Percentiles rank a stretch among this genome's conserved stretches.
These are phyloP conservation scores for Glaciozyma antarctica DNA, from an alignment of 768 basidiomycete genomes.

Conservation along the genomic window DNA sequence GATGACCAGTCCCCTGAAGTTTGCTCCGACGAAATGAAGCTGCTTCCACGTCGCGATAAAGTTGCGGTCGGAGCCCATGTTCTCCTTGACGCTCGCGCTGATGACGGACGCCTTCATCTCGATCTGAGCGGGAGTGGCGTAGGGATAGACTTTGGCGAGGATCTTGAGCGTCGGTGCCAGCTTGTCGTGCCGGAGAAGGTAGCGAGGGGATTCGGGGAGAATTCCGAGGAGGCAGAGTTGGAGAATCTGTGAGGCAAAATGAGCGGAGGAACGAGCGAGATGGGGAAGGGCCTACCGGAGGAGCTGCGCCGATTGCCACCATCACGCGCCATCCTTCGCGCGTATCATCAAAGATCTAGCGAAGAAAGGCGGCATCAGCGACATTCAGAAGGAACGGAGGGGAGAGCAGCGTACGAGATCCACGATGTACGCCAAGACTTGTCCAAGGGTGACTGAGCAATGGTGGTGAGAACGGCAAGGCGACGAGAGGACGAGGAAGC, in stretches of 20 bases:
- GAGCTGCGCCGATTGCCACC: constrained; percentile 58
- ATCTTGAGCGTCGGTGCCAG: constrained; percentile 49
- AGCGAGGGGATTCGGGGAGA: constrained; percentile 63
- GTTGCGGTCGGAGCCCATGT: constrained; percentile 53
- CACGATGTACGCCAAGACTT: constrained; percentile 62
- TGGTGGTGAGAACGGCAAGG: too few species aligned
- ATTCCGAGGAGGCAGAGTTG: constrained; percentile 21
- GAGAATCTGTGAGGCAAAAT: background rate
- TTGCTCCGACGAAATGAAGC: constrained; percentile 26
- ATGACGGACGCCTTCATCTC: constrained; percentile 59
- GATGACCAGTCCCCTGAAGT: constrained; percentile 45
- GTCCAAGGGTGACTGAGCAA: constrained; percentile 54
- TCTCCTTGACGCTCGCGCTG: constrained; percentile 46
- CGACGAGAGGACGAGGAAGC: too few species aligned
- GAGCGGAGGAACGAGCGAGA: background rate
- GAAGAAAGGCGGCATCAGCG: constrained; percentile 32
- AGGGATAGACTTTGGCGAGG: constrained; percentile 59
- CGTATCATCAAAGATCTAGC: constrained; percentile 40
- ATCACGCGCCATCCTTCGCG: constrained; percentile 70
- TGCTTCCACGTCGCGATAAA: constrained; percentile 39
- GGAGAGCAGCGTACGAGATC: constrained; percentile 4
- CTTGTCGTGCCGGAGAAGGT: constrained; percentile 53
- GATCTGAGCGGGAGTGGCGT: constrained; percentile 55
- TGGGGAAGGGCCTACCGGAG: constrained; percentile 15
- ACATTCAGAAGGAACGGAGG: too few species aligned